Evolutionary conservation across 164 flowering plant species (phyloP).

Genomic region (Liriodendron chinense): DNA sequence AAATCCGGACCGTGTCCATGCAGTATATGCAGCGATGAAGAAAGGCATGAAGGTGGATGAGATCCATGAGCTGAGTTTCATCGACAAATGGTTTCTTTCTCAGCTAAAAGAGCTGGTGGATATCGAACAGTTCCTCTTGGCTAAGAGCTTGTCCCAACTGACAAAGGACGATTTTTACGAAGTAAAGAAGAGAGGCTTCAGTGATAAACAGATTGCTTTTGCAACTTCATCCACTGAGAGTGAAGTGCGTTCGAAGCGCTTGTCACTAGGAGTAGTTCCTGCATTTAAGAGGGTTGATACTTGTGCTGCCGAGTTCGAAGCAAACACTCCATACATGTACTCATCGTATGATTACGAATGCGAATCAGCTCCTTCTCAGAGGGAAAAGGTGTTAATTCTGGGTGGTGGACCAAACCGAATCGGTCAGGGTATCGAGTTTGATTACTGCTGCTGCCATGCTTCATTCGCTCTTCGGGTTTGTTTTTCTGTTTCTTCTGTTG

Average conservation of each 20-base stretch:
- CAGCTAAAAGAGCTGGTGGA: conserved; percentile 88
- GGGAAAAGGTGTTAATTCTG: conserved; percentile 87
- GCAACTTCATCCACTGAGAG: conserved; percentile 73
- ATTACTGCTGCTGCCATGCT: conserved; percentile 97
- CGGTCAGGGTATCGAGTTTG: conserved; percentile 99
- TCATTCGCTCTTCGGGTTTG: conserved; percentile 95
- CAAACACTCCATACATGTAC: conserved; percentile 98
- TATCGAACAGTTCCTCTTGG: conserved; percentile 66
- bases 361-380: conserved; percentile 78
- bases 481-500: background rate
- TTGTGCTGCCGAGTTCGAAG: conserved; percentile 99
- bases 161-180: conserved; percentile 74
- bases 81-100: conserved; percentile 93
- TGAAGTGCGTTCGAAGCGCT: conserved; percentile 64
- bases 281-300: conserved; percentile 94
- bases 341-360: conserved; percentile 91
- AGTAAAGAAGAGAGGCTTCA: conserved; percentile 86
- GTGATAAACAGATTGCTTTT: conserved; percentile 93
- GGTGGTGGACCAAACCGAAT: conserved; percentile 99
- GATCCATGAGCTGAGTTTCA: conserved; percentile 63
- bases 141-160: conserved; percentile 48
- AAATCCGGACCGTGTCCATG: conserved; percentile 85
- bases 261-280: conserved; percentile 76
- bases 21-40: conserved; percentile 89
- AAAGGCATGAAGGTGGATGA: conserved; percentile 92